phyloP scores from a whole-genome alignment of 2,329 filamentous ascomycete species.

The Bisporella sp. region DNA sequence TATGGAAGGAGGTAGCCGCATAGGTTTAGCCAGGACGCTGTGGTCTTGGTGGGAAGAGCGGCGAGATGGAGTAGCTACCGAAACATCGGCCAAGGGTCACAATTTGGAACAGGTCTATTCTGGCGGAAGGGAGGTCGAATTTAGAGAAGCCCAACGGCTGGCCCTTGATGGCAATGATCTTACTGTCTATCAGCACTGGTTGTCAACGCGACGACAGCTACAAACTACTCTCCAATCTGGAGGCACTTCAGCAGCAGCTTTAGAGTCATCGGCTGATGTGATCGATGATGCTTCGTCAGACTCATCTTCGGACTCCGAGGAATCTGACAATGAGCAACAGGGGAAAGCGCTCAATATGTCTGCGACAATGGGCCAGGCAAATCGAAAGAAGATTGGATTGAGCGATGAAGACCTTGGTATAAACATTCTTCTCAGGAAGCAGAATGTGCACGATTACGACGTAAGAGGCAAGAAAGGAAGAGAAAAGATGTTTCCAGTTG shows the following conservation, averaged over 20 bases:
- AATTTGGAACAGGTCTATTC: constrained; percentile 61
- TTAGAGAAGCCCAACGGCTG: constrained; percentile 54
- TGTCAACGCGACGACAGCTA: constrained; percentile 80
- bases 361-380: constrained; percentile 74
- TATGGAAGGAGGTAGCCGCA: constrained; percentile 15
- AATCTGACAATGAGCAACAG: constrained; percentile 84
- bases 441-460: constrained; percentile 89
- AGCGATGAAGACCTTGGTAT: constrained; percentile 88
- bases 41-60: constrained; percentile 75
- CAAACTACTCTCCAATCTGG: constrained; percentile 72
- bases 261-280: constrained; percentile 65
- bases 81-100: constrained; percentile 46
- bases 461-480: constrained; percentile 85
- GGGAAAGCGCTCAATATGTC: constrained; percentile 87
- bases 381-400: constrained; percentile 76
- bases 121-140: constrained; percentile 52
- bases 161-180: constrained; percentile 71
- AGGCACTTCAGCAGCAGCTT: constrained; percentile 54
- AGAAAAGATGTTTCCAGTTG: constrained; percentile 86
- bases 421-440: constrained; percentile 81
- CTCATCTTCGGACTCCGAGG: constrained; percentile 79
- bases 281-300: constrained; percentile 82
- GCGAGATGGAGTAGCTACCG: constrained; percentile 54
- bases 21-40: constrained; percentile 59
- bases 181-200: constrained; percentile 80